Conservation (phyloP, 768 basidiomycete species). For the Tephrocybe sp. region DNA sequence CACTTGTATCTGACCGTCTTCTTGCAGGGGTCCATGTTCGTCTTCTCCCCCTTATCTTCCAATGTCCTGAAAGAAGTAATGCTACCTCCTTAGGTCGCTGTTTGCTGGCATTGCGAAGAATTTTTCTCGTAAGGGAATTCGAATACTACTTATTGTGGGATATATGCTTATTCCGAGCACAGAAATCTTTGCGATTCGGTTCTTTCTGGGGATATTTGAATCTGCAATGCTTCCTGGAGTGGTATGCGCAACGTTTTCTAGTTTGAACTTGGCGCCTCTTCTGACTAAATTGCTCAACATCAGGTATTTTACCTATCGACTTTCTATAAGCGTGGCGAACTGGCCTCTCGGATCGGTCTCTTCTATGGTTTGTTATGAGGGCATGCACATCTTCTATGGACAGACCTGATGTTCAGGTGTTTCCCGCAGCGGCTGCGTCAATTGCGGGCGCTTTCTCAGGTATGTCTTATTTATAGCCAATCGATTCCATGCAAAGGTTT, state of each 20-base stretch:
- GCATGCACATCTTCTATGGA: too few species aligned
- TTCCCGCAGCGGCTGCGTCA: constrained; percentile 35
- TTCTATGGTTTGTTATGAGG: constrained; percentile 43
- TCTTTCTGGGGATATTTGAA: constrained; percentile 52
- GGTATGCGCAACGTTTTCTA: too few species aligned
- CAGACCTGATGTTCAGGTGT: too few species aligned
- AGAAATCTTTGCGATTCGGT: constrained; percentile 49
- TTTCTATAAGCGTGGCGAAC: constrained; percentile 50
- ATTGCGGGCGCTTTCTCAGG: constrained; percentile 50
- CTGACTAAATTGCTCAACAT: too few species aligned
- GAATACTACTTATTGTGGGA: background rate
- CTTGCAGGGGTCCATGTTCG: constrained; percentile 40
- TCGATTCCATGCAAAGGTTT: background rate
- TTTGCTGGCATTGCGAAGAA: constrained; percentile 44
- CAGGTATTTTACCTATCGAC: constrained; percentile 52
- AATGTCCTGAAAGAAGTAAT: background rate
- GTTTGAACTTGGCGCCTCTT: too few species aligned
- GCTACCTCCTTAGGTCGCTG: constrained; percentile 34
- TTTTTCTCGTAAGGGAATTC: constrained; percentile 36
- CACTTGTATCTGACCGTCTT: background rate
- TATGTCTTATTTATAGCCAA: constrained; percentile 10
- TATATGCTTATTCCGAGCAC: background rate
- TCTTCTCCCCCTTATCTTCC: background rate
- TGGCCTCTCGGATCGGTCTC: constrained; percentile 48
- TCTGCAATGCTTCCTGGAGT: constrained; percentile 49